These are phyloP conservation scores for Avena eriantha DNA, from an alignment of 176 grass and related monocot genomes.

Conservation along the genomic window DNA sequence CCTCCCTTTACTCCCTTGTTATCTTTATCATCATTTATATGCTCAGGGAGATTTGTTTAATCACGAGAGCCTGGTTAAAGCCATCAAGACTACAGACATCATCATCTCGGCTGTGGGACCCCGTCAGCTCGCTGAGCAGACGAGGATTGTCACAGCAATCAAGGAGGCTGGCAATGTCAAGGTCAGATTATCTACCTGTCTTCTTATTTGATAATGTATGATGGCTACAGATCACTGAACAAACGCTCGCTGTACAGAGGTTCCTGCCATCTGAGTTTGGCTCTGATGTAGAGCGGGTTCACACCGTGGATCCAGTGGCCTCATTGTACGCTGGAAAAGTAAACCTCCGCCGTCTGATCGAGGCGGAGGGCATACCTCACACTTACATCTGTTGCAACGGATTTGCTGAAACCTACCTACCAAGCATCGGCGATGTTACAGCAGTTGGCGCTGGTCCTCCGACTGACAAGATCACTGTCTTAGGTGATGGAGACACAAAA, in stretches of 20 bases:
- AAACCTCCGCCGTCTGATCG: background rate
- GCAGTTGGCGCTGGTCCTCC: background rate
- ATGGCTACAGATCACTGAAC: background rate
- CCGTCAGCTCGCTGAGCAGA: background rate
- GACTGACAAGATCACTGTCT: background rate
- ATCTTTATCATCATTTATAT: background rate
- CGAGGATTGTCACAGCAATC: background rate
- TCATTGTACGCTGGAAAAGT: background rate
- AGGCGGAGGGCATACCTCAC: background rate
- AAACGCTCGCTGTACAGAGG: background rate
- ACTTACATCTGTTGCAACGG: background rate
- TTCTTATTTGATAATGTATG: background rate
- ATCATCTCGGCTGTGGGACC: background rate
- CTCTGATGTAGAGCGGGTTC: background rate
- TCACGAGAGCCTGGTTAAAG: background rate
- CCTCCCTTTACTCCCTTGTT: background rate
- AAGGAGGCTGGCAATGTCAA: background rate
- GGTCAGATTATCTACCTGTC: background rate
- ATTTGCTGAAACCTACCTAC: background rate
- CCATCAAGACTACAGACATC: background rate
- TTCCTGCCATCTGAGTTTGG: conserved; percentile 9
- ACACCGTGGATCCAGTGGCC: background rate
- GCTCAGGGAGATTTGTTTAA: conserved; percentile 16
- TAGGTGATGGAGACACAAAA: conserved; percentile 9
- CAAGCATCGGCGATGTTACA: conserved; percentile 8